These are phyloP conservation scores for Dactylonectria macrodidyma DNA, from an alignment of 2,329 filamentous ascomycete genomes.

Conservation along the genomic window DNA sequence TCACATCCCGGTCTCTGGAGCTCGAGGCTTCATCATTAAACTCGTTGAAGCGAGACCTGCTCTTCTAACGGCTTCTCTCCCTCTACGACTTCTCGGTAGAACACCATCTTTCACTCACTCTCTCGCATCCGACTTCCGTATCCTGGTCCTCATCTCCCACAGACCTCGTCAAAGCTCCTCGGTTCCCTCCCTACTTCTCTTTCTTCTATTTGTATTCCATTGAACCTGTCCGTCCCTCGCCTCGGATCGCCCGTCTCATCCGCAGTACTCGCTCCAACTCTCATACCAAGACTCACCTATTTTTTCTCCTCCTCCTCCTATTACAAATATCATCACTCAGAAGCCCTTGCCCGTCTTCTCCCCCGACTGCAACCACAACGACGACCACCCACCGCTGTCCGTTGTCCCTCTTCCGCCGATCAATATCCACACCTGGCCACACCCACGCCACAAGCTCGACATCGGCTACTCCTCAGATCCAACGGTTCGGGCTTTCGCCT, in stretches of 20 bases:
- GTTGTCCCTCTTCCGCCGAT: constrained; percentile 5
- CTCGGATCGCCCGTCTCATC: neutral
- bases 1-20: too few relatives aligned
- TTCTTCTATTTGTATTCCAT: constrained; percentile 26
- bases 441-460: constrained; percentile 1
- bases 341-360: neutral
- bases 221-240: constrained; percentile 7
- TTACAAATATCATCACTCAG: constrained; percentile 6
- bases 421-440: constrained; percentile 26
- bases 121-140: neutral
- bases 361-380: constrained; percentile 3
- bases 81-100: neutral
- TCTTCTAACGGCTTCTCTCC: neutral
- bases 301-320: too few relatives aligned
- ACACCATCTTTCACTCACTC: neutral
- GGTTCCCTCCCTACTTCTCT: neutral
- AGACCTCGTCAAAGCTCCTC: neutral
- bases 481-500: neutral
- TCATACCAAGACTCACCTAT: neutral
- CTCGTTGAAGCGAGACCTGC: neutral
- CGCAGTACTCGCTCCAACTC: neutral
- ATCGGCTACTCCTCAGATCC: neutral
- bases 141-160: constrained; percentile 7
- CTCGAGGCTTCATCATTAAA: neutral
- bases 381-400: constrained; percentile 14